Percentiles rank a stretch among this genome's conserved stretches.
These are phyloP conservation scores for Tricholoma saponaceum DNA, from an alignment of 768 basidiomycete genomes.

Conservation along the genomic window DNA sequence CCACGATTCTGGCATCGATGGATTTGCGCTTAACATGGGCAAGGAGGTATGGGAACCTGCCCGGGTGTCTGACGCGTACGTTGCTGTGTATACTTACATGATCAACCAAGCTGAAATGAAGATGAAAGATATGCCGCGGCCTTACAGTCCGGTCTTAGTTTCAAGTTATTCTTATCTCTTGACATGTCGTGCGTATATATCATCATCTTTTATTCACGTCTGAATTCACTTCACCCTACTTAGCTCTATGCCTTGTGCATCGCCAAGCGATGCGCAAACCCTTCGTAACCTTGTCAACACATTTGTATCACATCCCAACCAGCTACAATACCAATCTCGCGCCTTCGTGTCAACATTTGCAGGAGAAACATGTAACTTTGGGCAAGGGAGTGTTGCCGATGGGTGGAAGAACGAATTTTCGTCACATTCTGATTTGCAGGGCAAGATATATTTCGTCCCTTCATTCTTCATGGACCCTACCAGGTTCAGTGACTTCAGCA, in stretches of 20 bases:
- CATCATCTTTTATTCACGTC: background rate
- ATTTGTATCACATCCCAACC: conserved; percentile 55
- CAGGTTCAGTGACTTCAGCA: conserved; percentile 39
- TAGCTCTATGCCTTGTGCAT: conserved; percentile 53
- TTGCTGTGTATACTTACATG: conserved; percentile 6
- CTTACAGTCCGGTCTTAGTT: conserved; percentile 42
- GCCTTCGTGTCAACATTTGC: conserved; percentile 69
- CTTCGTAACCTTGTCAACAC: conserved; percentile 52
- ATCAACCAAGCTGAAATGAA: background rate
- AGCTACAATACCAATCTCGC: conserved; percentile 40
- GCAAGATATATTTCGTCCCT: conserved; percentile 60
- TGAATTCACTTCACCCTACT: background rate
- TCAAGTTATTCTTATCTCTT: conserved; percentile 74
- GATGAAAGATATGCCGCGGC: conserved; percentile 52
- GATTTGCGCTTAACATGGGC: conserved; percentile 71
- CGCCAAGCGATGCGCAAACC: conserved; percentile 40
- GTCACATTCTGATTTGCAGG: conserved; percentile 39
- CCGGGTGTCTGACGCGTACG: conserved; percentile 62
- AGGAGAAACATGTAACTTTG: conserved; percentile 67
- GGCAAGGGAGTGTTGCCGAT: conserved; percentile 41
- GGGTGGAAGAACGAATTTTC: conserved; percentile 60
- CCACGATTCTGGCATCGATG: conserved; percentile 56
- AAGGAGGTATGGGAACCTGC: conserved; percentile 57
- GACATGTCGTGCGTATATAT: conserved; percentile 62
- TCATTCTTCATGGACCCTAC: conserved; percentile 62